Evolutionary conservation across 129 eudicot genomes (phyloP).

Genomic region (Glebionis coronaria): DNA sequence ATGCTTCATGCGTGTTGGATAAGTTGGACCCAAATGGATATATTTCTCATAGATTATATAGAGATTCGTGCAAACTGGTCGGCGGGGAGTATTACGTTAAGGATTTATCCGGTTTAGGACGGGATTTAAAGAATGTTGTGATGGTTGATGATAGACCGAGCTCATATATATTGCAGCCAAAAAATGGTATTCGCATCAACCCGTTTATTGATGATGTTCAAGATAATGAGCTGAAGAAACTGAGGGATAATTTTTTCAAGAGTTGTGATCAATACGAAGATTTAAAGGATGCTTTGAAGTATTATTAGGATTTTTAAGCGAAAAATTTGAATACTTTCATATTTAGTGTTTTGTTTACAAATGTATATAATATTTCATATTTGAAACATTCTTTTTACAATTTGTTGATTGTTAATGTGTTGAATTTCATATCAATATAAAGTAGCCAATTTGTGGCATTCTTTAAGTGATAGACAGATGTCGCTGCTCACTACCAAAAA

Average conservation of each 20-base stretch:
- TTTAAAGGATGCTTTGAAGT: slow-evolving; percentile 68
- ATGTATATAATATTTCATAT: too few species aligned
- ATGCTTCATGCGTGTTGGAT: slow-evolving; percentile 69
- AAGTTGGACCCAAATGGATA: slow-evolving; percentile 43
- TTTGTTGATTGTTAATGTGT: too few species aligned
- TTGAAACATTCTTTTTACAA: too few species aligned
- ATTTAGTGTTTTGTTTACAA: too few species aligned
- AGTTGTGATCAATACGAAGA: slow-evolving; percentile 55
- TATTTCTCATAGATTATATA: slow-evolving; percentile 62
- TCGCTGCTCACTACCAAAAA: too few species aligned
- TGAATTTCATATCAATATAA: too few species aligned
- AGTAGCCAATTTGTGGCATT: too few species aligned
- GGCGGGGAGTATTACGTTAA: slow-evolving; percentile 73
- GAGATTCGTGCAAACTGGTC: slow-evolving; percentile 43
- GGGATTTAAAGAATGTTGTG: slow-evolving; percentile 59
- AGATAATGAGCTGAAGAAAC: slow-evolving; percentile 57
- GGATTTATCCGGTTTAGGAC: slow-evolving; percentile 61
- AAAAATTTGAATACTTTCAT: too few species aligned
- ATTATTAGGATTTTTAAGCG: neutral
- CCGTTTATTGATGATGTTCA: slow-evolving; percentile 59
- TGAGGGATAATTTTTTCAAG: slow-evolving; percentile 48
- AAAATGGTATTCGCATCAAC: slow-evolving; percentile 57
- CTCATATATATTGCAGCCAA: slow-evolving; percentile 64
- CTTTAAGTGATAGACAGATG: too few species aligned
- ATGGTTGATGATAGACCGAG: slow-evolving; percentile 88